These are phyloP conservation scores for Trichoderma sp. DNA, from an alignment of 2,329 filamentous ascomycete species.

Conservation along the genomic window DNA sequence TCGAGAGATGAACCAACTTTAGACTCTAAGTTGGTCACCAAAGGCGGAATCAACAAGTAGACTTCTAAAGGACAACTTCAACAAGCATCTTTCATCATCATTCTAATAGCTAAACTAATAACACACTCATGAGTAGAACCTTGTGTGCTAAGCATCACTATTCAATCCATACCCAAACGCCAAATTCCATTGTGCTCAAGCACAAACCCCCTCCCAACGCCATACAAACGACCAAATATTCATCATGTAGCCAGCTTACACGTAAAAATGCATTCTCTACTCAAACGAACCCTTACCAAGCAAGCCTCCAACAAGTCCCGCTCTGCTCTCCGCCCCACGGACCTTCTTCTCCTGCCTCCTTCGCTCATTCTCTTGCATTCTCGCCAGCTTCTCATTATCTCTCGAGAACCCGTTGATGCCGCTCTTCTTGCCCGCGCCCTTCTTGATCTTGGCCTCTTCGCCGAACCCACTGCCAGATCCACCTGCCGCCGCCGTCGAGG, in stretches of 20 bases:
- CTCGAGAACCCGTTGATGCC: conserved; percentile 61
- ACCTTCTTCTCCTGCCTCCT: conserved; percentile 58
- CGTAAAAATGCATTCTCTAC: conserved; percentile 21
- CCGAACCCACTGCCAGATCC: conserved; percentile 40
- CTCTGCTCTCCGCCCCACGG: conserved; percentile 55
- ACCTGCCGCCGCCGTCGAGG: conserved; percentile 32
- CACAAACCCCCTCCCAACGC: not conserved
- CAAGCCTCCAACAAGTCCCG: conserved; percentile 56
- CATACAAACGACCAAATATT: not conserved
- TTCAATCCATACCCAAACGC: not conserved
- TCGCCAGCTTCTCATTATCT: conserved; percentile 56
- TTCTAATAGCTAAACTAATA: not conserved
- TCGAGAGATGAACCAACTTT: too few species aligned
- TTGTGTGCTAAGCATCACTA: not conserved
- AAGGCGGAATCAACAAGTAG: not conserved
- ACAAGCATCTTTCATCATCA: not conserved
- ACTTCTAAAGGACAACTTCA: not conserved
- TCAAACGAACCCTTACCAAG: conserved; percentile 52
- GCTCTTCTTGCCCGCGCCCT: conserved; percentile 58
- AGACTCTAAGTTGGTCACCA: too few species aligned
- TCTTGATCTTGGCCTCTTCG: conserved; percentile 57
- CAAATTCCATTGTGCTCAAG: not conserved
- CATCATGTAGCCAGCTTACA: not conserved
- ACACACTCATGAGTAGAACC: not conserved
- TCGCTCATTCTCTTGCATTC: conserved; percentile 55